Evolutionary conservation across 2,329 filamentous ascomycete species (phyloP), one percentile per base, ranked within the genome.

Genomic region (Elsinoe arachidis): DNA sequence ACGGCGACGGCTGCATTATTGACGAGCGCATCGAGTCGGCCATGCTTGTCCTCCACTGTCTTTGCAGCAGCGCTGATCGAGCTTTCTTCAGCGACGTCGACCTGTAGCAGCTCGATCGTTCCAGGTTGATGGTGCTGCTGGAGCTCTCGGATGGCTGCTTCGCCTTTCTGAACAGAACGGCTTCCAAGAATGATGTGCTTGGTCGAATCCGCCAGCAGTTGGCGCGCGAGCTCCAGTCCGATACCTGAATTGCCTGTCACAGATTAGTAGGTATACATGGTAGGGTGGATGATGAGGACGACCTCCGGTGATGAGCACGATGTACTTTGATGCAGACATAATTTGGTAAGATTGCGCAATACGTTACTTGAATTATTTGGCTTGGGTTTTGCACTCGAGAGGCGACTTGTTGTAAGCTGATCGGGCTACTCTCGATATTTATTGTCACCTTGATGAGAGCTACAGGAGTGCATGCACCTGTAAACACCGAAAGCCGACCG

Each of bases 181-280:
- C 63, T 62, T 17, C 67, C 70, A 17, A 77, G 66, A 26, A 76
- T 63, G 54, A 76, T 64, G 57, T 76, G 70, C 14, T 56, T 51
- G 11, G 62, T 61, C n/a, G 59, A 61, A 14, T 69, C 60, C 3
- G 68, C 61, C 5, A 75, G 68, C 2, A 73, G 68, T 26, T 70
- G 66, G 55, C 69, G 63, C 11, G 70, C 70, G 5, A 75, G 68
- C 57, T 74, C 75, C 58, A 72, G 72, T 33, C 77, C 76, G 34
- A 80, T 76, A 56, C 77, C 77, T 55, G 70, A 72, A 61, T 76
- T 80, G 37, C 61, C 64, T 61, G 41, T 5, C 41, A 1, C 4
- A 26, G 9, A 30, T n/a, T 35, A 11, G 14, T 37, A 9, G 15
- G 9, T 54, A 17, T 12, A 39, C 15, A 3, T 19, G 4, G 11